These are phyloP conservation scores for Abrus pulchellus DNA, from an alignment of 306 rosid species.

Conservation along the genomic window DNA sequence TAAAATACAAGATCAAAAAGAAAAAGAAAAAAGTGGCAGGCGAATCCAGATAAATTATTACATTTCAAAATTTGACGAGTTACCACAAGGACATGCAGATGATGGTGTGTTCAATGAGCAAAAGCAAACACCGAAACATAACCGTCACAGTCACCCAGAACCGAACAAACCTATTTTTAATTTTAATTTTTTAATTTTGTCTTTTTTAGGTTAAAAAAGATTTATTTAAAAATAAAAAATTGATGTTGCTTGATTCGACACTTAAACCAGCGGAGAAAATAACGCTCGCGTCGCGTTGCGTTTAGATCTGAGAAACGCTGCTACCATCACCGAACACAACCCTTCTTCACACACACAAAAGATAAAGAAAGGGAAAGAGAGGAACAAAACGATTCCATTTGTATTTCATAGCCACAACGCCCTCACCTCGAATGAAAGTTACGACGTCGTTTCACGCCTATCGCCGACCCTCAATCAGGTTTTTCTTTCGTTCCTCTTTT, in stretches of 20 bases:
- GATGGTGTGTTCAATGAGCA: too few relatives aligned
- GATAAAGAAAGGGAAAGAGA: not conserved
- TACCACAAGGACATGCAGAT: too few relatives aligned
- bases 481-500: conserved; percentile 13
- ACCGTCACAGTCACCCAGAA: not conserved
- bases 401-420: conserved; percentile 17
- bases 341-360: not conserved
- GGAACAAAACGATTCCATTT: not conserved
- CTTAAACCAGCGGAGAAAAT: conserved; percentile 50
- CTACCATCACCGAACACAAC: not conserved
- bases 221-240: not conserved
- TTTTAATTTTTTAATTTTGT: not conserved
- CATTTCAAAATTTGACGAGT: too few relatives aligned
- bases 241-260: conserved; percentile 44
- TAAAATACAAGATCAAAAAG: too few relatives aligned
- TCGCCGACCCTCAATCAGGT: conserved; percentile 53
- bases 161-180: not conserved
- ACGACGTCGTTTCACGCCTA: conserved; percentile 41
- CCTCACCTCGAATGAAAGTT: conserved; percentile 22
- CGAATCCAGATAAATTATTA: too few relatives aligned
- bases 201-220: not conserved
- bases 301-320: conserved; percentile 51
- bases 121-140: not conserved
- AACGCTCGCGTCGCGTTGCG: conserved; percentile 51
- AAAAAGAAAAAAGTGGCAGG: too few relatives aligned